These are phyloP conservation scores for Gossypium gossypioides DNA, from an alignment of 441 rosid genomes.

Conservation along the genomic window DNA sequence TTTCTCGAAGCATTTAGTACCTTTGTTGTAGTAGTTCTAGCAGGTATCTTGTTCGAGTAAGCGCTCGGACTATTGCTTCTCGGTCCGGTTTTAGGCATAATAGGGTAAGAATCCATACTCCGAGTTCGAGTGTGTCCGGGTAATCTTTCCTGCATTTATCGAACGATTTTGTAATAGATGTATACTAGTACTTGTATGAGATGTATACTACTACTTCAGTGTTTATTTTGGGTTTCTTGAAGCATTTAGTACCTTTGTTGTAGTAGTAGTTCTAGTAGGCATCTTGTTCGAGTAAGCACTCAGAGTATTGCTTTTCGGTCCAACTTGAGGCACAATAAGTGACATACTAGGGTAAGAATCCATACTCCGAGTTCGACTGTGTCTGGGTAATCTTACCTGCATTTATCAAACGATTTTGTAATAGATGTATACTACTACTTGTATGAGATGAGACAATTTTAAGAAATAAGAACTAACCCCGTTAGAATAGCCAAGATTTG, in stretches of 20 bases:
- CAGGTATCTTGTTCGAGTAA: slow-evolving; percentile 27
- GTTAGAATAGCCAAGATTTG: slow-evolving; percentile 85
- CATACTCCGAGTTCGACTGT: slow-evolving; percentile 36
- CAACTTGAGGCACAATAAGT: slow-evolving; percentile 26
- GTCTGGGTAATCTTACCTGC: slow-evolving; percentile 43
- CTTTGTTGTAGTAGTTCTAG: slow-evolving; percentile 30
- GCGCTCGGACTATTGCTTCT: slow-evolving; percentile 28
- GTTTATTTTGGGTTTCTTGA: slow-evolving; percentile 32
- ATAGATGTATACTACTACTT: neutral
- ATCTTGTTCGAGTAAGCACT: slow-evolving; percentile 29
- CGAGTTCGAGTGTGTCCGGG: slow-evolving; percentile 34
- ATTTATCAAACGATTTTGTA: slow-evolving; percentile 13
- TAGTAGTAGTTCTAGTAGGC: slow-evolving; percentile 26
- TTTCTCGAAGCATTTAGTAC: slow-evolving; percentile 30
- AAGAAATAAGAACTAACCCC: slow-evolving; percentile 53
- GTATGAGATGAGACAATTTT: neutral
- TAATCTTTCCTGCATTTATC: slow-evolving; percentile 43
- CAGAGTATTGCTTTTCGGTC: slow-evolving; percentile 23
- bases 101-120: slow-evolving; percentile 25
- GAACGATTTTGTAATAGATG: slow-evolving; percentile 1
- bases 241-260: slow-evolving; percentile 27
- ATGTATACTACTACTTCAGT: neutral
- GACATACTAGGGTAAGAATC: slow-evolving; percentile 29
- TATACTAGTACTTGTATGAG: neutral
- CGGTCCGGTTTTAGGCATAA: slow-evolving; percentile 26